A percentile compares a stretch with the other conserved stretches of the same genome.
Conservation (phyloP, 2,329 filamentous ascomycete species). For the Fusarium sp. region DNA sequence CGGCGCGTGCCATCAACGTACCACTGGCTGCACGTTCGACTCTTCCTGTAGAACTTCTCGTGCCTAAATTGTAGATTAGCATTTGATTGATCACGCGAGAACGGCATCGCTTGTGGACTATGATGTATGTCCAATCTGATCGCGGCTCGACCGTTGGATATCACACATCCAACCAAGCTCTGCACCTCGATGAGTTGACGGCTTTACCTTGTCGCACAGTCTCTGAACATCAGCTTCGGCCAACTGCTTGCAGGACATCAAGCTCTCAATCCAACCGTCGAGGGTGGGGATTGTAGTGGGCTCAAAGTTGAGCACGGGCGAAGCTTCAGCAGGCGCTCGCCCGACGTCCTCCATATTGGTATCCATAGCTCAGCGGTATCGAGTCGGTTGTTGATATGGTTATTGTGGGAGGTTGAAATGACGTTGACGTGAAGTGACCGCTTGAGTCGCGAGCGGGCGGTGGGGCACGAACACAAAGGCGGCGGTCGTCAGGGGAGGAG, state of each 20-base stretch:
- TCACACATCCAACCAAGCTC: conserved; percentile 3
- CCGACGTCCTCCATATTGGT: conserved; percentile 99
- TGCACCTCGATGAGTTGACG: neutral
- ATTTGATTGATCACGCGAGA: conserved; percentile 51
- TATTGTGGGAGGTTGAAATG: conserved; percentile 44
- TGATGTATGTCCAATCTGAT: conserved; percentile 22
- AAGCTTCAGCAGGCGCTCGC: conserved; percentile 83
- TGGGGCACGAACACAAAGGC: conserved; percentile 49
- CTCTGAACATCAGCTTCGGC: conserved; percentile 94
- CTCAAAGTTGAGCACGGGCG: conserved; percentile 76
- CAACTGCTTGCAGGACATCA: conserved; percentile 99
- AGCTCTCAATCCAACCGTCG: conserved; percentile 97
- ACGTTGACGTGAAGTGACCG: conserved; percentile 51
- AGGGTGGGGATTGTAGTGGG: conserved; percentile 91
- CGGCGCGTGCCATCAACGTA: conserved; percentile 63
- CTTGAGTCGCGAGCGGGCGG: conserved; percentile 49
- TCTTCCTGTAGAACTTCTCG: conserved; percentile 97
- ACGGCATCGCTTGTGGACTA: conserved; percentile 19
- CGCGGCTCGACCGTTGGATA: conserved; percentile 1
- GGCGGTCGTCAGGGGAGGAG: conserved; percentile 40
- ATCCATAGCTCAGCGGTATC: conserved; percentile 73
- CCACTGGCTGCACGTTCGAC: conserved; percentile 98
- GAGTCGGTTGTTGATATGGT: conserved; percentile 24
- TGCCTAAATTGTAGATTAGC: conserved; percentile 70
- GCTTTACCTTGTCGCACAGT: conserved; percentile 92